Base-by-base conservation (phyloP, 225 moss, liverwort and hornwort species). In the Antitrichia curtipendula region DNA sequence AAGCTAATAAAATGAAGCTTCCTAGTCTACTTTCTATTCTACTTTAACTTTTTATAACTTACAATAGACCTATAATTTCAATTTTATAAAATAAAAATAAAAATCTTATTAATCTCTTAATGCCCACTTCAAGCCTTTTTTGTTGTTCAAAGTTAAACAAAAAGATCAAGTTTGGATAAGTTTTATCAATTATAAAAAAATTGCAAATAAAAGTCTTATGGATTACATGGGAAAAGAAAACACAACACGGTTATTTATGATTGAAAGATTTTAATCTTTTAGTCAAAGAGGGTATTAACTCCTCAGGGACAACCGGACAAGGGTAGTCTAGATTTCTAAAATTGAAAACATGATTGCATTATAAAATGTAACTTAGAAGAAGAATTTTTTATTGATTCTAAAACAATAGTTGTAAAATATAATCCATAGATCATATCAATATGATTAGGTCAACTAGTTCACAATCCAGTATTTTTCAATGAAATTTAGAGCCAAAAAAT, bases 181-280 rank as follows among this genome's bases (percentile, higher is more conserved):
- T 7, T 75, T 43, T 17, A 45, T 75, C 3, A 72, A 18, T 72
- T n/a, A n/a, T 6, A 6, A 28, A 71, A 29, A 72, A 10, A 0
- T 9, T 28, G 1, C 5, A 45, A 16, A 1, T 15, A 17, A 17
- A 45, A 0, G 0, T 16, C 0, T 45, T 43, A 7, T 2, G 0
- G 3, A 29, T 72, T 17, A 45, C 0, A 10, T 10, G 10, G 7
- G 6, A 29, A 72, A 29, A 29, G 3, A 72, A 71, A 66, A 24
- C 1, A 12, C 43, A 71, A 71, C 0, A 27, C 6, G 0, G 6
- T 45, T 31, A 73, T 1, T 31, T 31, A 10, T 31, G 0, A 29
- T 47, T 73, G 18, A 47, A 72, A 72, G 4, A 28, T 29, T 29
- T 0, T 18, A 73, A 47, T 73, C 72, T 72, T 72, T 45, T n/a